phyloP scores from a whole-genome alignment of 257 asterid genomes.

The Orobanche coerulescens region DNA sequence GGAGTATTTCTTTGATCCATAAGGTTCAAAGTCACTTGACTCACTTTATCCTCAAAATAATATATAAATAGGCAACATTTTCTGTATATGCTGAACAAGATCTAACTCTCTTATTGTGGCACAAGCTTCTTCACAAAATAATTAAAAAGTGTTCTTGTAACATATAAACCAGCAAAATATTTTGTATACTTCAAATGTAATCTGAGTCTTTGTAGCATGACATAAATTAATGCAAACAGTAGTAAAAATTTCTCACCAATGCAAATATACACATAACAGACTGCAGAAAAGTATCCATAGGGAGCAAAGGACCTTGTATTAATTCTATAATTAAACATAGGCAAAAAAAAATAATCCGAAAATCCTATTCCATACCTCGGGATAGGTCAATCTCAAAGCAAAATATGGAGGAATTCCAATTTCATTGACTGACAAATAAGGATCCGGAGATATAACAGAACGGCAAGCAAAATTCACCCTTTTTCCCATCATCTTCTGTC shows the following conservation, averaged over 20 bases:
- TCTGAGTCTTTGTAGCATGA: background rate
- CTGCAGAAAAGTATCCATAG: background rate
- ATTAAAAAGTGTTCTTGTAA: background rate
- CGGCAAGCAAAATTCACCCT: slow-evolving; percentile 96
- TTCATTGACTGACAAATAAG: slow-evolving; percentile 88
- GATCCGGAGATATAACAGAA: slow-evolving; percentile 97
- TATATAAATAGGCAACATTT: background rate
- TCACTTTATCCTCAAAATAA: too few species aligned
- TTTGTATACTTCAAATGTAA: background rate
- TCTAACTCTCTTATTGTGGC: background rate
- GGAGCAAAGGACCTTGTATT: background rate
- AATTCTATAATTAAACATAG: background rate
- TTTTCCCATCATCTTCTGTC: slow-evolving; percentile 99
- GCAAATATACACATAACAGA: background rate
- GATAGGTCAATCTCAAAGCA: slow-evolving; percentile 82
- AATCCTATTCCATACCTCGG: slow-evolving; percentile 54
- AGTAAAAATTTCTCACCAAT: background rate
- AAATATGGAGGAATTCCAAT: slow-evolving; percentile 96
- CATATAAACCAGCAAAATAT: background rate
- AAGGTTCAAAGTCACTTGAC: background rate
- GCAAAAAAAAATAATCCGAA: background rate
- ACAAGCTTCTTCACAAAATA: background rate
- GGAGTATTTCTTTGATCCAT: background rate
- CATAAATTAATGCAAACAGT: background rate
- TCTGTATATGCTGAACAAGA: background rate